phyloP scores from a whole-genome alignment of 345 rosid genomes.

The Eucalyptus curtisii region DNA sequence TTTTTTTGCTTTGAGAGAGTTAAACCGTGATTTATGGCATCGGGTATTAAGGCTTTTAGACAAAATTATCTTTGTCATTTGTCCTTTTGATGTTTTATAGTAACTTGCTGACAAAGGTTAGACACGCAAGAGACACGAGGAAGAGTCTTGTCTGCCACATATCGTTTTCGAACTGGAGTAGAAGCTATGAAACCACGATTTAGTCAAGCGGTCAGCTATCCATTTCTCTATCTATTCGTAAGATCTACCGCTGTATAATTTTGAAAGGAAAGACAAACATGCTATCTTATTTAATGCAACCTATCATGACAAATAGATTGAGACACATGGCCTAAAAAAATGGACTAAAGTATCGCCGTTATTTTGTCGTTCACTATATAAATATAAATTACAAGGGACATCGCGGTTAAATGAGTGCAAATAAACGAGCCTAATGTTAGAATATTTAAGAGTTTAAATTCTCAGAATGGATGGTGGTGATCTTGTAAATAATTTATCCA shows the following conservation, averaged over 20 bases:
- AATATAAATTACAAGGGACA: background rate
- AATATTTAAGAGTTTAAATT: background rate
- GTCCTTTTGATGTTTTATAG: background rate
- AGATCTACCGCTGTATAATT: background rate
- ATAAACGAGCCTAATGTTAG: background rate
- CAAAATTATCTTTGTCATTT: background rate
- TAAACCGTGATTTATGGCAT: background rate
- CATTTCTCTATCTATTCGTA: background rate
- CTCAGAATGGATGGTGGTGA: fast-evolving
- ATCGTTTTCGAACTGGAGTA: background rate
- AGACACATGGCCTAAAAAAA: background rate
- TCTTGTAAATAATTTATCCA: background rate
- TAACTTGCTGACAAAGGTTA: background rate
- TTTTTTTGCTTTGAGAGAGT: background rate
- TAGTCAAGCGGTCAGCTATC: background rate
- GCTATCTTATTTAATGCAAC: background rate
- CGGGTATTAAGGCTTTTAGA: background rate
- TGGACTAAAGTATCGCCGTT: background rate
- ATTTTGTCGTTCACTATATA: background rate
- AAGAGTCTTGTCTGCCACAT: background rate
- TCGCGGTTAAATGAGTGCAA: background rate
- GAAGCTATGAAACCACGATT: background rate
- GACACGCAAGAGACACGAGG: background rate
- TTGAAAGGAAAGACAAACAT: background rate
- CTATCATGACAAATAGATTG: background rate